Evolutionary conservation across 2,329 filamentous ascomycete genomes (phyloP).

Genomic region (Botrytis aclada): DNA sequence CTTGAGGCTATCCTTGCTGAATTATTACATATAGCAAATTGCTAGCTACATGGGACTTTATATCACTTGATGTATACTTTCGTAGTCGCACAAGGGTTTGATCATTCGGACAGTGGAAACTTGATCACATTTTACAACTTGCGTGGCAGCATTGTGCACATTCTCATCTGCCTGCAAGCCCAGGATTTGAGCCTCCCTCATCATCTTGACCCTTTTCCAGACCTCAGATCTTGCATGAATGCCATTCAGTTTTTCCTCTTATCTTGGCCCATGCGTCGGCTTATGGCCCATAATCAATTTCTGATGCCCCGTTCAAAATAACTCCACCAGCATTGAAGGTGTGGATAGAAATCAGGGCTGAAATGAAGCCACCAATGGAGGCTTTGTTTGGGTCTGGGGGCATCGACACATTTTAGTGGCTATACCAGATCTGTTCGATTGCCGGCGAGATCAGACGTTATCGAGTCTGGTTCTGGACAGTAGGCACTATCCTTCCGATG

Average conservation of each 20-base stretch:
- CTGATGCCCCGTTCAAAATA: neutral
- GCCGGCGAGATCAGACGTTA: neutral
- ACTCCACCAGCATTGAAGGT: neutral
- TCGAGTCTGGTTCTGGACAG: neutral
- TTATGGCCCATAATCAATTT: neutral
- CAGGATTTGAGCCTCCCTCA: neutral
- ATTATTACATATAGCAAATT: neutral
- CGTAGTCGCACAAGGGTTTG: neutral
- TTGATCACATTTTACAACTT: neutral
- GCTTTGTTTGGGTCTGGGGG: neutral
- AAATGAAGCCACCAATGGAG: neutral
- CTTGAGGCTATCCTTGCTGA: neutral
- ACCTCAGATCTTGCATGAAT: neutral
- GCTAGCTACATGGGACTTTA: neutral
- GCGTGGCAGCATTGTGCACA: neutral
- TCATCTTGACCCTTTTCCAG: neutral
- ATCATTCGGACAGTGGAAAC: neutral
- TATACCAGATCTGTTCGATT: neutral
- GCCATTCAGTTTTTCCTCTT: neutral
- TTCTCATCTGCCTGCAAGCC: neutral
- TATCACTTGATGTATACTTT: neutral
- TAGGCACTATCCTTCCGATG: neutral
- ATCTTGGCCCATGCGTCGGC: neutral
- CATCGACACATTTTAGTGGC: neutral
- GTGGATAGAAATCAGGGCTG: neutral